Evolutionary conservation across 495 filamentous ascomycete species (phyloP).

Genomic region (Aspergillus egyptiacus): DNA sequence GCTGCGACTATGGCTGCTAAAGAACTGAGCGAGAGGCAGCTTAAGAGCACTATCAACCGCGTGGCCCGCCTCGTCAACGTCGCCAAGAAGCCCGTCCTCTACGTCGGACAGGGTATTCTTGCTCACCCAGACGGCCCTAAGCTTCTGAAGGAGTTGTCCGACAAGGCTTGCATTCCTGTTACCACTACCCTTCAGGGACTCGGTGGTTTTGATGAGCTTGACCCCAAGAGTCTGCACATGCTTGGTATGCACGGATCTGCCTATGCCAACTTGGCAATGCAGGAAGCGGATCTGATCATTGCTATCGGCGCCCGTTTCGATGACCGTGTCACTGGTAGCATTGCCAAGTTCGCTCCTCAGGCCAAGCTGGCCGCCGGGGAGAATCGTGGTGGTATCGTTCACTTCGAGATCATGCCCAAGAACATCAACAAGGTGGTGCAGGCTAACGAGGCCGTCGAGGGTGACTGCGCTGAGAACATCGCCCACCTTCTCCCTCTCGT

Average conservation of each 20-base stretch:
- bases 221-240: constrained; percentile 56
- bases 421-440: constrained; percentile 62
- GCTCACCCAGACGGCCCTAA: constrained; percentile 44
- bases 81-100: constrained; percentile 55
- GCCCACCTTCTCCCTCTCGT: constrained; percentile 64
- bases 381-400: constrained; percentile 54
- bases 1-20: constrained; percentile 49
- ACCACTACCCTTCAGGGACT: constrained; percentile 62
- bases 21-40: constrained; percentile 43
- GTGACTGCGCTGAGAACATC: constrained; percentile 63
- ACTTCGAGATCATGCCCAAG: constrained; percentile 61
- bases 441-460: constrained; percentile 54
- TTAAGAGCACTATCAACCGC: constrained; percentile 44
- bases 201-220: constrained; percentile 55
- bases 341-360: constrained; percentile 52
- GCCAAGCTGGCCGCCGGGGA: constrained; percentile 51
- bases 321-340: constrained; percentile 52
- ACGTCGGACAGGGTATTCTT: constrained; percentile 54
- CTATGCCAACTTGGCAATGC: constrained; percentile 60
- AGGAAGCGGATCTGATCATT: constrained; percentile 59
- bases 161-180: constrained; percentile 55
- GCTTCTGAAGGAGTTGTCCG: constrained; percentile 49
- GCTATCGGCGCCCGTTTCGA: constrained; percentile 58
- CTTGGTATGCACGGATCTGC: constrained; percentile 60
- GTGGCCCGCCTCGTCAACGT: constrained; percentile 54